Conservation (phyloP, 306 rosid genomes). For the Begonia masoniana region DNA sequence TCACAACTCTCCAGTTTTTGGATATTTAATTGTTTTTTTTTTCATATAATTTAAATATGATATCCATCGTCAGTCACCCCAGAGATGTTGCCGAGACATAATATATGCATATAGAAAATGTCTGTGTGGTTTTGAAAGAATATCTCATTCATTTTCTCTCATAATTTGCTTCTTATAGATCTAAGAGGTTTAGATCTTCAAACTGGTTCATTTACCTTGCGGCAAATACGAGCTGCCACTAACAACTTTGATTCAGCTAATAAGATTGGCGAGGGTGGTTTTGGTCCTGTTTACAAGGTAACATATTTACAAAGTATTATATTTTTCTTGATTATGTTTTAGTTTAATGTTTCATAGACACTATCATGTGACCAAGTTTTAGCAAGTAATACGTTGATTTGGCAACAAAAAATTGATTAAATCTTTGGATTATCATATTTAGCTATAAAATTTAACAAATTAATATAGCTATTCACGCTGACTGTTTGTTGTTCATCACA, state of each 20-base stretch:
- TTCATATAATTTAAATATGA: no score
- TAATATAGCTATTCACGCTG: neutral
- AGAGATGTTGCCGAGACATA: neutral
- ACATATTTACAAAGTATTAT: neutral
- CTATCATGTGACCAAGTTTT: no score
- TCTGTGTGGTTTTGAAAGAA: no score
- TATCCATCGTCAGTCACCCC: neutral
- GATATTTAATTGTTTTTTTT: no score
- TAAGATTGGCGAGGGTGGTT: slow-evolving; percentile 63
- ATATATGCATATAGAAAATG: no score
- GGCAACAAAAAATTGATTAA: no score
- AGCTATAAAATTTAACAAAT: no score
- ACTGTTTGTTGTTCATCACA: neutral
- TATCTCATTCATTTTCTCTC: neutral
- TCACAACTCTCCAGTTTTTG: no score
- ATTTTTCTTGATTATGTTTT: neutral
- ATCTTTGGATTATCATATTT: no score
- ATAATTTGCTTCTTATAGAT: slow-evolving; percentile 19
- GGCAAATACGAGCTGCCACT: slow-evolving; percentile 51
- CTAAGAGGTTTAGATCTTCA: slow-evolving; percentile 34
- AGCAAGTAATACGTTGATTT: no score
- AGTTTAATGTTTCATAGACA: neutral
- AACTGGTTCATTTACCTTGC: slow-evolving; percentile 36
- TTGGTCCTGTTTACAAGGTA: slow-evolving; percentile 58
- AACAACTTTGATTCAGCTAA: slow-evolving; percentile 30